Base-by-base conservation (phyloP, 192 early-diverging fungal species). In the Coemansia sp. region DNA sequence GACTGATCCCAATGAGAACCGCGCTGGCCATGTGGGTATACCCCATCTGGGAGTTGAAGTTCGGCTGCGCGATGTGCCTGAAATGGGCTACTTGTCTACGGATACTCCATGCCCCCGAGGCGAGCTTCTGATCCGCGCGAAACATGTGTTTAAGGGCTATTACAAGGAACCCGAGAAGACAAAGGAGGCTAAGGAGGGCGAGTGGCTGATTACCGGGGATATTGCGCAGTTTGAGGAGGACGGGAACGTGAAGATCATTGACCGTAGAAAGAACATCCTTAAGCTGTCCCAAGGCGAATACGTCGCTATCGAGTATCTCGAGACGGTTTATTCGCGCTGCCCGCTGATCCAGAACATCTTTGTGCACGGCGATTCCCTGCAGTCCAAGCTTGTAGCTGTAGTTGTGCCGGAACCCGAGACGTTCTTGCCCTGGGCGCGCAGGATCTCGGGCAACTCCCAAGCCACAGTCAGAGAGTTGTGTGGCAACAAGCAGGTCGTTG, bases 271-370 rank as follows among this genome's bases (percentile, higher is more conserved):
- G 81, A 89, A 90, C 61, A 91, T 93, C 16, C 86, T 94, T 67
- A 92, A 92, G 76, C 80, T 96, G 48, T 80, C 91, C 18, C 93
- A 95, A 66, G 95, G 97, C 59, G 93, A 95, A 76, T 97, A 93
- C 68, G 87, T 98, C 60, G 94, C 95, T 3, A 90, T 93, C 33
- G 96, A 98, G 80, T 87, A 92, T 76, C 84, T 96, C 39, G 96
- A 98, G 70, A 82, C 83, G 14, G 83, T 92, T 3, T 91, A 92
- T 69, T 81, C 80, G 21, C 89, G 91, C 69, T 84, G 86, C 72
- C 75, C 70, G 42, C 71, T 97, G 56, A 80, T 98, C 18, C 87
- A 93, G 16, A 93, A 97, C 75, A 81, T 92, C 38, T 98, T 89
- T 76, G 92, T 99, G 5, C 90, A 98, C 82, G 97, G 95, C 58